Evolutionary conservation across 2,329 filamentous ascomycete species (phyloP).

Genomic region (Rachicladosporium sp.): DNA sequence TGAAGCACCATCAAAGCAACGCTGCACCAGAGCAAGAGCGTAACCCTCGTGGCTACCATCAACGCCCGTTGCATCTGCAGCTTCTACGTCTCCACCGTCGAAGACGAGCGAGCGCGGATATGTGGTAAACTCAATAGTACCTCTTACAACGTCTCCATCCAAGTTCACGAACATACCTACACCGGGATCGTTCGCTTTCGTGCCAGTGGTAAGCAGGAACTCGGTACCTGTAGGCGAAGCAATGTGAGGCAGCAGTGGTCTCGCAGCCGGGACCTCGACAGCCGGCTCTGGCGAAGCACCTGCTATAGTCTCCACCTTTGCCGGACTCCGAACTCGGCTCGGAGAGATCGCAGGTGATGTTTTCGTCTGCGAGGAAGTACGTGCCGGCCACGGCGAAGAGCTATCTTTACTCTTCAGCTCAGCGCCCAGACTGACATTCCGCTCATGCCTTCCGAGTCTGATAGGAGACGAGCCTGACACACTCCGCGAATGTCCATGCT

Average conservation of each 20-base stretch:
- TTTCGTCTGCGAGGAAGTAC: constrained; percentile 31
- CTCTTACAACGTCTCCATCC: constrained; percentile 85
- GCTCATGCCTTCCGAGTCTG: constrained; percentile 49
- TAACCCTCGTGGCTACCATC: constrained; percentile 59
- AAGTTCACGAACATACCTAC: constrained; percentile 97
- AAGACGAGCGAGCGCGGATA: constrained; percentile 78
- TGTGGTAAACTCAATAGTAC: constrained; percentile 77
- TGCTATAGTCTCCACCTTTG: constrained; percentile 17
- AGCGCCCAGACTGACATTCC: constrained; percentile 63
- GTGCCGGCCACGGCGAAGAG: constrained; percentile 21
- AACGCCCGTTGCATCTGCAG: constrained; percentile 1
- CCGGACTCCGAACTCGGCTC: constrained; percentile 26
- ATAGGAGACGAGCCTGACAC: constrained; percentile 20
- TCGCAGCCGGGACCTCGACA: constrained; percentile 1
- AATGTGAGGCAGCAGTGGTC: constrained; percentile 70
- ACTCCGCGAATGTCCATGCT: constrained; percentile 16
- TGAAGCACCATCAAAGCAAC: constrained; percentile 40
- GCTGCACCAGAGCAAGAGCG: constrained; percentile 67
- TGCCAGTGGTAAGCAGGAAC: constrained; percentile 87
- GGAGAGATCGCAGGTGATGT: constrained; percentile 23
- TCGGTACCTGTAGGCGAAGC: constrained; percentile 77
- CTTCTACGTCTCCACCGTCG: constrained; percentile 47
- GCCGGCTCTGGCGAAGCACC: constrained; percentile 15
- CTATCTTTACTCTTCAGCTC: constrained; percentile 13
- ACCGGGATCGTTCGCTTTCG: constrained; percentile 68